Evolutionary conservation across 1,284 basidiomycete species (phyloP), one percentile per base, ranked within the genome.

Genomic region (Ustilago xerochloae): DNA sequence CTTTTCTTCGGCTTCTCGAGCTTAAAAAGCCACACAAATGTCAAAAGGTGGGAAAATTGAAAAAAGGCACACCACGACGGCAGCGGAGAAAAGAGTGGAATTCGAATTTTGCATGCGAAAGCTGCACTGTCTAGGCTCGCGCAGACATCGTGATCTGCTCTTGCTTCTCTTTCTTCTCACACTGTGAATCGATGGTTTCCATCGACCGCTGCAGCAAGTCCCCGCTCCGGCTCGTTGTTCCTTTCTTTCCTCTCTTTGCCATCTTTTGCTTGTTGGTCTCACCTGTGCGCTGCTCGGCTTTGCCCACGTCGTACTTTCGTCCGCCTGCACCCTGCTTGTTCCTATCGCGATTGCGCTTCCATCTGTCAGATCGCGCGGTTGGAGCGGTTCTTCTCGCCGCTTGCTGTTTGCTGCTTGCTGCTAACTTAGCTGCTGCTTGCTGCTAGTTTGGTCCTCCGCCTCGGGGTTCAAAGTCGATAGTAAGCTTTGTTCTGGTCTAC

Each of bases 381-480:
- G 59, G 54, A 58, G 59, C 29, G 49, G 38, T n/a, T 28, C 33
- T 36, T n/a, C n/a, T n/a, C n/a, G n/a, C n/a, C n/a, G n/a, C n/a
- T n/a, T n/a, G n/a, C n/a, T n/a, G n/a, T n/a, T n/a, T n/a, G n/a
- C n/a, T n/a, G n/a, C 22, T 22, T 12, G 53, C 47, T 35, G 15
- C 35, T 12, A 5, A 16, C 15, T n/a, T n/a, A n/a, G 35, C 6
- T 36, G 35, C 35, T 36, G 35, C 35, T 35, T 45, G 22, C 22
- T 51, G 46, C 38, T 43, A 28, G 43, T n/a, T n/a, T n/a, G n/a
- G n/a, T n/a, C n/a, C 65, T 63, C 60, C 60, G 60, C 50, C 60
- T 69, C 66, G 66, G 66, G 30, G 52, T 55, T 48, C n/a, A 30
- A 53, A 30, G 26, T 36, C 13, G 29, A 13, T 45, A 15, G 20